These are phyloP conservation scores for Aureobasidium sp. DNA, from an alignment of 2,329 filamentous ascomycete species.

Conservation along the genomic window DNA sequence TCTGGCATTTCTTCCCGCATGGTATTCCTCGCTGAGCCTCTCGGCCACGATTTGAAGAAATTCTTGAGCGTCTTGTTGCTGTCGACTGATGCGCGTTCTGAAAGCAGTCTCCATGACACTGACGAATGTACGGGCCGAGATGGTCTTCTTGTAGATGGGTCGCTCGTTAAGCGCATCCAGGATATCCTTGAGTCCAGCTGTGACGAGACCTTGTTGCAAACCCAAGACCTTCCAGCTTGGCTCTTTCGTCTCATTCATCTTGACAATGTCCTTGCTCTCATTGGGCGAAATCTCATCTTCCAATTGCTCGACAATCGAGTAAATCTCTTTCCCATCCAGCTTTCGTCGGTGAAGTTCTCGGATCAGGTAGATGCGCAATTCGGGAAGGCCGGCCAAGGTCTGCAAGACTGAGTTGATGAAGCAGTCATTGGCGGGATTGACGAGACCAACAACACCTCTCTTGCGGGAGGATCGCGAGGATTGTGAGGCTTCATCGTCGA, in stretches of 20 bases:
- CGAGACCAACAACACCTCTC: constrained; percentile 80
- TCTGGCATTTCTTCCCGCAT: constrained; percentile 71
- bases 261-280: constrained; percentile 43
- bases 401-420: constrained; percentile 92
- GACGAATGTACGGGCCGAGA: constrained; percentile 80
- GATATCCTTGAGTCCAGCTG: constrained; percentile 82
- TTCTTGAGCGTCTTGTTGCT: constrained; percentile 96
- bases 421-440: constrained; percentile 79
- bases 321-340: constrained; percentile 71
- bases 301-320: constrained; percentile 39
- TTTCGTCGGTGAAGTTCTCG: constrained; percentile 78
- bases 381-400: constrained; percentile 80
- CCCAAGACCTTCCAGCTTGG: constrained; percentile 45
- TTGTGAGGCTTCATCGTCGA: constrained; percentile 67
- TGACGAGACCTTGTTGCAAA: constrained; percentile 75
- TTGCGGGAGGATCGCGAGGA: constrained; percentile 57
- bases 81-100: constrained; percentile 79
- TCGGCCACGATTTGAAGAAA: constrained; percentile 93
- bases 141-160: constrained; percentile 88
- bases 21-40: constrained; percentile 86
- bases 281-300: constrained; percentile 50
- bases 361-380: constrained; percentile 86
- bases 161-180: constrained; percentile 88
- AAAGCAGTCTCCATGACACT: constrained; percentile 78
- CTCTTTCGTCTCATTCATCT: constrained; percentile 28